These are phyloP conservation scores for Microbotryum saponariae DNA, from an alignment of 1,284 basidiomycete genomes.

Conservation along the genomic window DNA sequence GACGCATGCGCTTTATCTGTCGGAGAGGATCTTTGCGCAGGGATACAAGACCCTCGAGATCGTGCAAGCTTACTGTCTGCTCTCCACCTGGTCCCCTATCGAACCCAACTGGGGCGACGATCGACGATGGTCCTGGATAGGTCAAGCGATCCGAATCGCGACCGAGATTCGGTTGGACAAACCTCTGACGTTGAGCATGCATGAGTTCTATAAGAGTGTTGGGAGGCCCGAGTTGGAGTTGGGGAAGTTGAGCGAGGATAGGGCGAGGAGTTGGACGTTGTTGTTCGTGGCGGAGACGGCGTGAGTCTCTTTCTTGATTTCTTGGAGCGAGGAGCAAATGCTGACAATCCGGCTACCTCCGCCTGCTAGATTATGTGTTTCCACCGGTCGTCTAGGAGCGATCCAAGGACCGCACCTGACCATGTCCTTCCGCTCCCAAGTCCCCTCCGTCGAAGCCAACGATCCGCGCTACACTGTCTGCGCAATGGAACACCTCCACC, in stretches of 20 bases:
- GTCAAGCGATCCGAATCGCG: constrained; percentile 14
- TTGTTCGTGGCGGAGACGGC: constrained; percentile 19
- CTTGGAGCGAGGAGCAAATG: no score
- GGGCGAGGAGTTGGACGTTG: constrained; percentile 21
- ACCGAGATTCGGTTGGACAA: constrained; percentile 29
- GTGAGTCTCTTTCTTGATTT: constrained; percentile 3
- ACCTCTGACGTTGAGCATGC: constrained; percentile 15
- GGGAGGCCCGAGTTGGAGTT: constrained; percentile 13
- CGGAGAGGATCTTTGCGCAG: constrained; percentile 16
- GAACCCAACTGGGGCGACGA: constrained; percentile 30
- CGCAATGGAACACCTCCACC: constrained; percentile 18
- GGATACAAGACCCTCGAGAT: constrained; percentile 28
- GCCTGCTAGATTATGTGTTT: constrained; percentile 16
- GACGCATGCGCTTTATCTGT: constrained; percentile 12
- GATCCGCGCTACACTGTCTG: constrained; percentile 15
- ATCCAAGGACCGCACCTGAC: constrained; percentile 7
- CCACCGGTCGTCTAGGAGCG: constrained; percentile 19
- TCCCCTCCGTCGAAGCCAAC: constrained; percentile 7
- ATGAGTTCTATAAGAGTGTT: constrained; percentile 15
- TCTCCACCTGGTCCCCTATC: constrained; percentile 19
- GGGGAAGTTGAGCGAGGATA: constrained; percentile 4
- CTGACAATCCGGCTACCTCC: background rate
- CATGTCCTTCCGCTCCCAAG: constrained; percentile 2
- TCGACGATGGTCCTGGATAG: constrained; percentile 22
- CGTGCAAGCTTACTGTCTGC: constrained; percentile 19